These are phyloP conservation scores for Pythium sp. DNA, from an alignment of 352 stramenopile species.

Conservation along the genomic window DNA sequence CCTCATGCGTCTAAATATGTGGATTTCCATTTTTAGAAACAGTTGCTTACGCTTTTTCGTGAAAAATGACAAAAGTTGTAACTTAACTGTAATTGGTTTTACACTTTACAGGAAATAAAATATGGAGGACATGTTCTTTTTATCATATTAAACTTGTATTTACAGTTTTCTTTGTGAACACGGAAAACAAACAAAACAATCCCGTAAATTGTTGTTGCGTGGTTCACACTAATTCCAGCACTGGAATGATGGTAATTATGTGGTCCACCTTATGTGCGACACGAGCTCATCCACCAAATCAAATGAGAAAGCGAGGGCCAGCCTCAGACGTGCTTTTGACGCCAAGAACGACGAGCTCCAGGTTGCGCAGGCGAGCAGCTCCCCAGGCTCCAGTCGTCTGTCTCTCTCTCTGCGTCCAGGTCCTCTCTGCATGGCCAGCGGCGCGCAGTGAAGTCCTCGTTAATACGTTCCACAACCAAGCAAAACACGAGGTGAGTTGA, in stretches of 20 bases:
- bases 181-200: too few relatives aligned
- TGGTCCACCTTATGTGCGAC: conserved; percentile 6
- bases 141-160: too few relatives aligned
- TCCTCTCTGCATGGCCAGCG: neutral
- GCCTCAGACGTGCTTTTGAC: conserved; percentile 2
- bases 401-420: neutral
- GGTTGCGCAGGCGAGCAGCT: neutral
- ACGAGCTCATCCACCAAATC: conserved; percentile 10
- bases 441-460: neutral
- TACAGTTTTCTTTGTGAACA: too few relatives aligned
- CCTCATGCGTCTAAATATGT: too few relatives aligned
- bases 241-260: conserved; percentile 2
- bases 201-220: neutral
- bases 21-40: too few relatives aligned
- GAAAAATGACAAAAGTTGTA: too few relatives aligned
- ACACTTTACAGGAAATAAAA: too few relatives aligned
- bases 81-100: too few relatives aligned
- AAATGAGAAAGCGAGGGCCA: neutral
- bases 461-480: neutral
- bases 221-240: neutral
- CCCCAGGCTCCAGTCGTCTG: neutral
- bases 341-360: neutral
- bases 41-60: too few relatives aligned
- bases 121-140: too few relatives aligned
- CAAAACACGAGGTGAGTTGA: neutral